A percentile compares a stretch with the other conserved stretches of the same genome.
Conservation (phyloP, 2,329 filamentous ascomycete genomes). For the Epichloe glyceriae region DNA sequence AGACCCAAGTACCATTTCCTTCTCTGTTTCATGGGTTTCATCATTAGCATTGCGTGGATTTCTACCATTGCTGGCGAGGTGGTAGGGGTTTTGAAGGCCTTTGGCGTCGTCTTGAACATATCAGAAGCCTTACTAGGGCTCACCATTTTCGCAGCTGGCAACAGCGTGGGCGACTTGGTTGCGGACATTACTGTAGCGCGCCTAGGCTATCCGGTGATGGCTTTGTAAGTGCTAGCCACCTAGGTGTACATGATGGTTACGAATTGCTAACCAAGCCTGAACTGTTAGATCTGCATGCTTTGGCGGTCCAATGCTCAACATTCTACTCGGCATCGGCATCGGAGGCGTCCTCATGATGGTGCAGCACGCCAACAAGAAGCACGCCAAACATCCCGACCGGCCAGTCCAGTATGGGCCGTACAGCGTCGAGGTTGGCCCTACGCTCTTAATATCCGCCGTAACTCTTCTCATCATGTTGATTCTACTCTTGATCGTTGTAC, state of each 20-base stretch:
- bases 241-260: not conserved
- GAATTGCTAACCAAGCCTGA: not conserved
- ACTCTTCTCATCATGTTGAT: slow-evolving; percentile 71
- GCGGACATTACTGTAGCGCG: slow-evolving; percentile 90
- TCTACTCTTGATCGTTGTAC: slow-evolving; percentile 66
- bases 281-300: slow-evolving; percentile 66
- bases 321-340: slow-evolving; percentile 85
- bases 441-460: slow-evolving; percentile 72
- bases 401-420: slow-evolving; percentile 62
- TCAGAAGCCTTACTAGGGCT: slow-evolving; percentile 89
- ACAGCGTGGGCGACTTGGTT: slow-evolving; percentile 86
- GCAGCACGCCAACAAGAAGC: slow-evolving; percentile 49
- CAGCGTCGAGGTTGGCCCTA: slow-evolving; percentile 70
- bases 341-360: slow-evolving; percentile 82
- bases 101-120: slow-evolving; percentile 85
- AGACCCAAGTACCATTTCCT: slow-evolving; percentile 63
- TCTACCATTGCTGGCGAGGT: slow-evolving; percentile 92
- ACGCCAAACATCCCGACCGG: slow-evolving; percentile 52
- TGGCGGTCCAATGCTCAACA: slow-evolving; percentile 97
- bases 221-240: slow-evolving; percentile 38
- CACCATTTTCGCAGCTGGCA: slow-evolving; percentile 92
- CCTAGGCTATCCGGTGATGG: slow-evolving; percentile 94
- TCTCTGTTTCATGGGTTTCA: slow-evolving; percentile 79
- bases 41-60: slow-evolving; percentile 90
- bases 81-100: slow-evolving; percentile 82